Base-by-base conservation (phyloP, 106 monocot genomes). In the Allium fistulosum region DNA sequence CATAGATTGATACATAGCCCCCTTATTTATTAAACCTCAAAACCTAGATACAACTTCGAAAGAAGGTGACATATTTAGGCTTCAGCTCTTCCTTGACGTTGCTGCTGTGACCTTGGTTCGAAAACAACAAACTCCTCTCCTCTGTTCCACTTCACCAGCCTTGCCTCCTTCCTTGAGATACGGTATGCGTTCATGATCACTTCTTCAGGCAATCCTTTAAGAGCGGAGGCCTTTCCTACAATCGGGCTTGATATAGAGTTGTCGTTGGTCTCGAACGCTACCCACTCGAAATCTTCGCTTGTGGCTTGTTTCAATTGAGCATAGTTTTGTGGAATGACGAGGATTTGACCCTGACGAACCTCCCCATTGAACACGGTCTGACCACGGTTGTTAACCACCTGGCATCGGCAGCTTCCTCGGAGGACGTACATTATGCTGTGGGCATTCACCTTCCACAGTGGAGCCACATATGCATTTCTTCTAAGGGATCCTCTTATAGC, bases 211-310 rank as follows among this genome's bases (percentile, higher is more conserved):
- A 74, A 37, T 26, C 73, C 73, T 6, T 64, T 62, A 17, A 74
- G 52, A 7, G 64, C 69, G 22, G 81, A 81, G 17, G 48, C 28
- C 64, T 74, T 51, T 10, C 81, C 77, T n/a, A 50, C 72, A 16
- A 77, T 22, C 46, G 58, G 66, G 59, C 68, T 77, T 10, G 26
- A 57, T 17, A 81, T 58, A 6, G 68, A 12, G 2, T 46, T 15
- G 9, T 37, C 76, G 22, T 45, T 58, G 46, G 72, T 80, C 60
- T 68, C 59, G 71, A 80, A 60, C 15, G 76, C 10, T 15, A 80
- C 80, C 80, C 80, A 80, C 61, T 75, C 80, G 13, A 80, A 56
- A 9, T 66, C 72, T 17, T 76, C 64, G 52, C 47, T 61, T 56
- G 26, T 59, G 1, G 80, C 75, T 48, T 62, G 11, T 37, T 59